These are phyloP conservation scores for Asterella californica DNA, from an alignment of 225 moss, liverwort and hornwort genomes.

Conservation along the genomic window DNA sequence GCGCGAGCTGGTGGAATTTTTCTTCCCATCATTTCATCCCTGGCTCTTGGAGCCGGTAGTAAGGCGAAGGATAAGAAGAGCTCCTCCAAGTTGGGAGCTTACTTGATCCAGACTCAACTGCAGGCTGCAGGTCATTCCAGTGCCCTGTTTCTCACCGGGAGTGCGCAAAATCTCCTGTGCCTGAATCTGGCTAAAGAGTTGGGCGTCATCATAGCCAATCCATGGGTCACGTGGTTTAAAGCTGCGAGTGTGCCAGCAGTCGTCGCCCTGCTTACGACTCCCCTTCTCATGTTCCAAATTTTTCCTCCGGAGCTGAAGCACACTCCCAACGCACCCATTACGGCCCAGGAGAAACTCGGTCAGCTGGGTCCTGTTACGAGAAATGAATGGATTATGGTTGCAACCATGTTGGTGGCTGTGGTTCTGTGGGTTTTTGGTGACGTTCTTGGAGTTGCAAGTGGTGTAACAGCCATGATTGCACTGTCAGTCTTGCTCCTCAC, in stretches of 20 bases:
- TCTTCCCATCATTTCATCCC: conserved; percentile 17
- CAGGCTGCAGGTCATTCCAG: conserved; percentile 18
- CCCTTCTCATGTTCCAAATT: not conserved
- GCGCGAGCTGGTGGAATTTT: conserved; percentile 25
- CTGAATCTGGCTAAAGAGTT: conserved; percentile 16
- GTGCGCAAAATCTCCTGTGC: conserved; percentile 14
- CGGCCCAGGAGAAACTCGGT: conserved; percentile 16
- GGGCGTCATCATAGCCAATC: not conserved
- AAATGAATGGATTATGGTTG: conserved; percentile 22
- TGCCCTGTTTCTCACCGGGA: conserved; percentile 19
- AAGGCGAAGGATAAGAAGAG: not conserved
- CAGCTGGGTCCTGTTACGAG: conserved; percentile 19
- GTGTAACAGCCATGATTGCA: conserved; percentile 17
- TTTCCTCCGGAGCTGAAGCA: conserved; percentile 9
- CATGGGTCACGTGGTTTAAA: conserved; percentile 13
- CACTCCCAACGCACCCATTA: conserved; percentile 7
- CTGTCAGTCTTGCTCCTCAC: conserved; percentile 12
- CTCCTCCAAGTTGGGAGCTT: not conserved
- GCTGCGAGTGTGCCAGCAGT: conserved; percentile 14
- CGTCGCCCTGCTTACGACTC: conserved; percentile 1
- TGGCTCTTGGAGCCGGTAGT: conserved; percentile 1
- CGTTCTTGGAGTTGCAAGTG: not conserved
- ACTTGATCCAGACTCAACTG: conserved; percentile 14
- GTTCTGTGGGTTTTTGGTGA: not conserved
- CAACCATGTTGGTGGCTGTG: not conserved